phyloP scores from a whole-genome alignment of 2,329 filamentous ascomycete species.

The Talaromyces sp. region DNA sequence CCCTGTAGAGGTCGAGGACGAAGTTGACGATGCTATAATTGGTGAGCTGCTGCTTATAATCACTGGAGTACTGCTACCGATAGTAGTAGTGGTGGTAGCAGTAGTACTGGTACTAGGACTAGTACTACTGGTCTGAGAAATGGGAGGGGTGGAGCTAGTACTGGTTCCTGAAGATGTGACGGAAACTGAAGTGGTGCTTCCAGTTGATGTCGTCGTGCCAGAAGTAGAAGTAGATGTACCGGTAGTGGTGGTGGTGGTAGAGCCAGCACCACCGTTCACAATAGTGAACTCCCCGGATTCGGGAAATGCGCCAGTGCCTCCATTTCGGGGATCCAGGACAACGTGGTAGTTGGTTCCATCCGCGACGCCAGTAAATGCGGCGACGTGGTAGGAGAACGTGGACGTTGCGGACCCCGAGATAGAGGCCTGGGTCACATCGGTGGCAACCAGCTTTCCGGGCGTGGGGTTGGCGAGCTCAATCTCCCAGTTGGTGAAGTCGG shows the following conservation, averaged over 20 bases:
- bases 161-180: constrained; percentile 5
- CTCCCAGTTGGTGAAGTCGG: constrained; percentile 17
- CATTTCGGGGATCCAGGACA: constrained; percentile 15
- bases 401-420: constrained; percentile 5
- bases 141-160: constrained; percentile 9
- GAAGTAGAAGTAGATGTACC: neutral
- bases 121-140: neutral
- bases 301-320: neutral
- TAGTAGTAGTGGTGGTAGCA: neutral
- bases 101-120: too few relatives aligned
- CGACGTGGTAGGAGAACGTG: constrained; percentile 13
- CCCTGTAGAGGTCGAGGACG: neutral
- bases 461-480: constrained; percentile 15
- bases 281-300: constrained; percentile 16
- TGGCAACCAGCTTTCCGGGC: constrained; percentile 11
- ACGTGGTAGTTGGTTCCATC: constrained; percentile 13
- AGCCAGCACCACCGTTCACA: constrained; percentile 9
- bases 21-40: constrained; percentile 8
- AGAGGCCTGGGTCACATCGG: constrained; percentile 10
- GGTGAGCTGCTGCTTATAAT: constrained; percentile 13
- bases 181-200: neutral
- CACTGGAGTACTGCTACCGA: neutral
- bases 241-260: constrained; percentile 4
- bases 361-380: constrained; percentile 10
- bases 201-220: neutral